Evolutionary conservation across 352 stramenopile species (phyloP).

Genomic region (Lagenidium giganteum): DNA sequence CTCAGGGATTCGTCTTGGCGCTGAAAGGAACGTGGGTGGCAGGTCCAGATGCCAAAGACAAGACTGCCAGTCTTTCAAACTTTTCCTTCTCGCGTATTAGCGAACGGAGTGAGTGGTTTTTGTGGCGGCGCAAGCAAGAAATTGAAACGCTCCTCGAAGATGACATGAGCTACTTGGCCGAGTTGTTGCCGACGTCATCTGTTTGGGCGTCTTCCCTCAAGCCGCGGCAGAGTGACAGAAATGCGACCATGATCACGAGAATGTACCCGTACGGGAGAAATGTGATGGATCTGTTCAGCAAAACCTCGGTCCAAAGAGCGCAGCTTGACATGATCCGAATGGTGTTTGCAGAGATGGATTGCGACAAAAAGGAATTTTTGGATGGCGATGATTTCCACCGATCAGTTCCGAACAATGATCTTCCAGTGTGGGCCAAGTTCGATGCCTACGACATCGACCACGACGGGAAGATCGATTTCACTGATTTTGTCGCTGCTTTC

Average conservation of each 20-base stretch:
- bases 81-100: constrained; percentile 59
- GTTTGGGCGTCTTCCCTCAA: no score
- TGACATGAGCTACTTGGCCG: constrained; percentile 48
- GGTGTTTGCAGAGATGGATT: constrained; percentile 33
- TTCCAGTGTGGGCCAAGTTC: constrained; percentile 29
- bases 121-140: constrained; percentile 70
- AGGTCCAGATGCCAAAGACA: neutral
- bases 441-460: constrained; percentile 50
- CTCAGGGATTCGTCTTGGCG: constrained; percentile 37
- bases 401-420: constrained; percentile 1
- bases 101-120: constrained; percentile 70
- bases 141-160: constrained; percentile 54
- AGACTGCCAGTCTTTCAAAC: constrained; percentile 32
- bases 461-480: constrained; percentile 40
- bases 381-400: constrained; percentile 22
- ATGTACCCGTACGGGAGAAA: constrained; percentile 67
- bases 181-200: constrained; percentile 17
- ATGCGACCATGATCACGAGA: constrained; percentile 12
- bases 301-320: constrained; percentile 26
- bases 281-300: constrained; percentile 42
- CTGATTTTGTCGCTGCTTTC: constrained; percentile 51
- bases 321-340: constrained; percentile 48
- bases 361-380: constrained; percentile 29
- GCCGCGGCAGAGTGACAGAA: no score
- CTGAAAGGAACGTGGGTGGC: constrained; percentile 25